These are phyloP conservation scores for Castanea mollissima DNA, from an alignment of 306 rosid species.

Conservation along the genomic window DNA sequence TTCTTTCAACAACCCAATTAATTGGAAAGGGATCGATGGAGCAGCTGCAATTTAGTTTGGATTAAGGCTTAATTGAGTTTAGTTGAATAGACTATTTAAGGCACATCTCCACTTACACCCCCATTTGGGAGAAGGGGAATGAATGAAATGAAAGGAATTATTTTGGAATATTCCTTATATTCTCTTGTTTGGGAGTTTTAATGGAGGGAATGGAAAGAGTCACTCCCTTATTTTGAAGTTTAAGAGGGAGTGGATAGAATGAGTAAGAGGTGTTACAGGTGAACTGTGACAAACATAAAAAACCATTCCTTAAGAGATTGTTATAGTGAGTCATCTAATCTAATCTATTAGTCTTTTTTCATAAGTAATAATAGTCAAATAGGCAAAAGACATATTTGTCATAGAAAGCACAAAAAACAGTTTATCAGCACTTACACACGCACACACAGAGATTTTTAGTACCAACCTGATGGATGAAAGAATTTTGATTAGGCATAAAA, in stretches of 20 bases:
- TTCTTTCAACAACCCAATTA: not conserved
- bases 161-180: no score
- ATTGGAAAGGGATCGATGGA: not conserved
- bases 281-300: not conserved
- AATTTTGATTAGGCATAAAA: slow-evolving; percentile 69
- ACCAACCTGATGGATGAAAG: slow-evolving; percentile 78
- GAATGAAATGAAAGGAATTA: no score
- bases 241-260: no score
- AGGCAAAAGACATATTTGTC: not conserved
- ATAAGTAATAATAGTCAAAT: no score
- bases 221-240: no score
- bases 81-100: not conserved
- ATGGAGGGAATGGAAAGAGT: no score
- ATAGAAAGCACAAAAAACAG: slow-evolving; percentile 3
- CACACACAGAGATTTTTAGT: not conserved
- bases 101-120: not conserved
- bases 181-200: no score
- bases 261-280: not conserved
- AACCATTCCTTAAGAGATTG: not conserved
- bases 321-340: not conserved
- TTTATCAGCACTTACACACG: not conserved
- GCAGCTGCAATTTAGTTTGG: not conserved
- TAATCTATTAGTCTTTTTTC: not conserved
- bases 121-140: no score
- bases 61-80: not conserved